Conservation (phyloP, 345 rosid species). For the Sisymbrium altissimum region DNA sequence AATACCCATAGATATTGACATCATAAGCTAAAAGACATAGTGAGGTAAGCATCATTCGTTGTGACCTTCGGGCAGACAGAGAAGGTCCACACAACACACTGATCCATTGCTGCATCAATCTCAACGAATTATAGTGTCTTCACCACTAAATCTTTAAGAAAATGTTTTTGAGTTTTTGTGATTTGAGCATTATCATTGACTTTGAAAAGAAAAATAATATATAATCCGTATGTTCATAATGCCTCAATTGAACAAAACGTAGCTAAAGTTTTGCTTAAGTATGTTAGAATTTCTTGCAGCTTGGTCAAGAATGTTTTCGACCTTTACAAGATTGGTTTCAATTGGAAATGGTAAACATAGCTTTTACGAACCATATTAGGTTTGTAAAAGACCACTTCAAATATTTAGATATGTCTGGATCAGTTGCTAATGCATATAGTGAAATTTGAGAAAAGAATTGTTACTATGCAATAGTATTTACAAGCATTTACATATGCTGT, state of each 20-base stretch:
- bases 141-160: neutral
- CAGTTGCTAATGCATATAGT: neutral
- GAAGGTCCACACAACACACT: conserved; percentile 31
- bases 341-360: neutral
- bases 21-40: conserved; percentile 11
- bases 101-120: conserved; percentile 16
- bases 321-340: neutral
- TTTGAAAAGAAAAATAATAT: conserved; percentile 1
- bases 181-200: conserved; percentile 17
- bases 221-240: neutral
- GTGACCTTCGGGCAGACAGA: conserved; percentile 19
- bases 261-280: neutral
- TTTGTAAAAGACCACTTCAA: neutral
- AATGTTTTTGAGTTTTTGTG: neutral
- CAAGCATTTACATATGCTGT: neutral
- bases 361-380: neutral
- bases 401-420: neutral
- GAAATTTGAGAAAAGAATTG: neutral
- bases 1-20: conserved; percentile 9
- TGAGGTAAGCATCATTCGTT: conserved; percentile 23
- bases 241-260: neutral
- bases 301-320: neutral
- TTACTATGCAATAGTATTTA: neutral
- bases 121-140: conserved; percentile 1
- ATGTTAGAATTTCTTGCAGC: neutral